Percentiles rank a stretch among this genome's conserved stretches.
Conservation (phyloP, 1,284 basidiomycete genomes). For the Rhizoctonia solani region DNA sequence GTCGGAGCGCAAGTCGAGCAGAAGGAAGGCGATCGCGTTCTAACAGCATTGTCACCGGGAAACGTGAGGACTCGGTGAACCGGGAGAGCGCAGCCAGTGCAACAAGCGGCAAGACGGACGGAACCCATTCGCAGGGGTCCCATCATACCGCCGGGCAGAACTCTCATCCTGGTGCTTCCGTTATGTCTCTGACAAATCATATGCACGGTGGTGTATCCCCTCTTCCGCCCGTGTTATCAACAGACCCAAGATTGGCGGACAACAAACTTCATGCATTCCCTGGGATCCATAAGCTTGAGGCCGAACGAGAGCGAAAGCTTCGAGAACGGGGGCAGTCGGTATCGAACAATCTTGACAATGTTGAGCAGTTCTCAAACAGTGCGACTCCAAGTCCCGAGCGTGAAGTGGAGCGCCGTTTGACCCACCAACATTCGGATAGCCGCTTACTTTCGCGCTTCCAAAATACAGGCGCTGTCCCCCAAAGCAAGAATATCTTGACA, state of each 20-base stretch:
- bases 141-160: conserved; percentile 28
- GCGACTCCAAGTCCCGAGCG: conserved; percentile 27
- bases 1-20: conserved; percentile 17
- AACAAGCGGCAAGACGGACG: conserved; percentile 55
- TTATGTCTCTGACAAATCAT: conserved; percentile 46
- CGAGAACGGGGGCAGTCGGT: conserved; percentile 27
- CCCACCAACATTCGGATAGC: conserved; percentile 69
- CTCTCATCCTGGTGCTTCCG: conserved; percentile 10
- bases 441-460: conserved; percentile 60
- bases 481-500: conserved; percentile 28
- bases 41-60: conserved; percentile 64
- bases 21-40: conserved; percentile 73
- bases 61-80: conserved; percentile 59
- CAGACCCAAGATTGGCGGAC: conserved; percentile 66
- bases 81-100: conserved; percentile 74
- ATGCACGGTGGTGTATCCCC: conserved; percentile 63
- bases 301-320: conserved; percentile 55
- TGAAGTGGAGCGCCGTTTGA: conserved; percentile 58
- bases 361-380: background rate
- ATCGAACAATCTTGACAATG: conserved; percentile 23
- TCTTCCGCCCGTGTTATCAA: conserved; percentile 66
- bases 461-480: conserved; percentile 23
- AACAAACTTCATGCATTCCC: conserved; percentile 89
- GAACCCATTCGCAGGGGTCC: conserved; percentile 47
- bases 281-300: conserved; percentile 75